Evolutionary conservation across 2,329 filamentous ascomycete genomes (phyloP).

Genomic region (Fusarium sp.): DNA sequence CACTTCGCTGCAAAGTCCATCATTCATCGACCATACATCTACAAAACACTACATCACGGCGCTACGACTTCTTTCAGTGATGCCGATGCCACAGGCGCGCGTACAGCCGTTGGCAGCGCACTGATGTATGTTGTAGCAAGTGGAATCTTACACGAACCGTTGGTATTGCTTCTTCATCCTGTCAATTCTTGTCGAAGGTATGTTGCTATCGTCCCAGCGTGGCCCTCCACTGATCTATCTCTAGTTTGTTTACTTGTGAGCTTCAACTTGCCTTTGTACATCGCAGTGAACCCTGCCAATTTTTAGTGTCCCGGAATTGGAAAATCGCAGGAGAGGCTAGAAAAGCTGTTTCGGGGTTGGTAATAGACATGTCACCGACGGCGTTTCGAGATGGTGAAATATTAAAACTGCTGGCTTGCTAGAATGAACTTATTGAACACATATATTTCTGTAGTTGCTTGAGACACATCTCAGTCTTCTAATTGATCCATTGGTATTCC

Average conservation of each 20-base stretch:
- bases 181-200: constrained; percentile 27
- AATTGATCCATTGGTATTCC: constrained; percentile 15
- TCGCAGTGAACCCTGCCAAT: neutral
- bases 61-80: neutral
- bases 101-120: neutral
- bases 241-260: constrained; percentile 15
- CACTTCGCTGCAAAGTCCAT: constrained; percentile 20
- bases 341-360: neutral
- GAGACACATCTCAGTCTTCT: neutral
- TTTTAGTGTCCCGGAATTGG: neutral
- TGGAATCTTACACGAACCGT: constrained; percentile 12
- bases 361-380: constrained; percentile 1
- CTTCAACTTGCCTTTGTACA: constrained; percentile 17
- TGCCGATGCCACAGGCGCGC: neutral
- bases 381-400: constrained; percentile 10
- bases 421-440: neutral
- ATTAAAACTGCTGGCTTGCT: neutral
- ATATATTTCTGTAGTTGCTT: neutral
- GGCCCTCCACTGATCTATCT: too few species aligned
- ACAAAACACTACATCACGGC: constrained; percentile 5
- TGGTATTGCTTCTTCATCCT: constrained; percentile 11
- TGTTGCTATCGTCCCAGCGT: too few species aligned
- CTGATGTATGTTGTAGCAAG: neutral
- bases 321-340: neutral
- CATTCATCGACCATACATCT: constrained; percentile 18